phyloP scores from a whole-genome alignment of 176 grass and related monocot genomes.

The Coix lacrymajobi region DNA sequence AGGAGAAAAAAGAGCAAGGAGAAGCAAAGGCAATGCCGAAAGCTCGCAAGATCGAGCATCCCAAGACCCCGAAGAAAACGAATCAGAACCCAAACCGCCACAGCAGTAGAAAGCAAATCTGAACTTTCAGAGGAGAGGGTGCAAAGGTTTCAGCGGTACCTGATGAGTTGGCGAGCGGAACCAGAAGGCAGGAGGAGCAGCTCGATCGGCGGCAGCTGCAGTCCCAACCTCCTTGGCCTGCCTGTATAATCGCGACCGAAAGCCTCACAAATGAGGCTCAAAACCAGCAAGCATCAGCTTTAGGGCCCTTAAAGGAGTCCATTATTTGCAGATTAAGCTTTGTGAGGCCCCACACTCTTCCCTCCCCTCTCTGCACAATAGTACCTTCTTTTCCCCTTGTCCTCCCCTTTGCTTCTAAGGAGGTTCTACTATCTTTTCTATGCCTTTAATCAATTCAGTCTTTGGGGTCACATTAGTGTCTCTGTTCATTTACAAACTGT shows the following conservation, averaged over 20 bases:
- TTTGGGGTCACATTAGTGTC: conserved; percentile 13
- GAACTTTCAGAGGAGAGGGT: conserved; percentile 10
- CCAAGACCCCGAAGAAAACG: conserved; percentile 17
- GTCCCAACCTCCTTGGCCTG: not conserved
- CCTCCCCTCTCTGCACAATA: conserved; percentile 5
- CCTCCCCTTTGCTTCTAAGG: conserved; percentile 56
- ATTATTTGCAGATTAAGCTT: conserved; percentile 67
- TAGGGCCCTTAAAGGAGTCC: conserved; percentile 41
- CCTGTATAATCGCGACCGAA: not conserved
- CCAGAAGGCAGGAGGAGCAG: conserved; percentile 10
- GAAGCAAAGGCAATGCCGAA: not conserved
- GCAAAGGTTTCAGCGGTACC: conserved; percentile 36
- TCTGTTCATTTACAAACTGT: conserved; percentile 34
- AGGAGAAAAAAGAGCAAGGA: not conserved
- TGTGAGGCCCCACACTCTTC: conserved; percentile 28
- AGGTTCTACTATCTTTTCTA: conserved; percentile 35
- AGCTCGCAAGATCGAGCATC: not conserved
- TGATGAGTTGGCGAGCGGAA: conserved; percentile 13
- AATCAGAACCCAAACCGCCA: conserved; percentile 1
- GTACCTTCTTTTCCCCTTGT: conserved; percentile 32
- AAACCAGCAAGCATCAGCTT: conserved; percentile 38
- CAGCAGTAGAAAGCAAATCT: conserved; percentile 20
- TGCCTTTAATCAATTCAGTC: conserved; percentile 29
- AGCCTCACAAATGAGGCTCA: conserved; percentile 25
- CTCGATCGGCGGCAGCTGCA: not conserved